Percentiles rank a stretch among this genome's conserved stretches.
phyloP scores from a whole-genome alignment of 345 rosid genomes.

The Theobroma cacao region DNA sequence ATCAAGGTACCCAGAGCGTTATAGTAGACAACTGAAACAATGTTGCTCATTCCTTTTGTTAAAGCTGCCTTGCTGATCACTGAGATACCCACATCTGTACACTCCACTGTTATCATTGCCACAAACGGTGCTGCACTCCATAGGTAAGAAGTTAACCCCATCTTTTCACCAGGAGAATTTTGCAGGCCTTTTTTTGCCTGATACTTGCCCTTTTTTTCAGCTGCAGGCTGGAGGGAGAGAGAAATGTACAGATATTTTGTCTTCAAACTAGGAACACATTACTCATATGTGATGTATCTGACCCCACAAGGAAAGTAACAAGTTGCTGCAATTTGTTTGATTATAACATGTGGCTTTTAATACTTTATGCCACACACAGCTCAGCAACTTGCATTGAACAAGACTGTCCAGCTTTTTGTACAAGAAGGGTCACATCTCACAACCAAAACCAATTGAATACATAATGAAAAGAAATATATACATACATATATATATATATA shows the following conservation, averaged over 20 bases:
- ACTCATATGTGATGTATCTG: background rate
- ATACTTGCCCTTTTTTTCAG: background rate
- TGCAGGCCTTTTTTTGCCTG: background rate
- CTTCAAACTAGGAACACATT: background rate
- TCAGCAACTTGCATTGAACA: background rate
- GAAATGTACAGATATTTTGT: background rate
- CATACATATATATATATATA: too few relatives aligned
- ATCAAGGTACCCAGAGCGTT: slow-evolving; percentile 44
- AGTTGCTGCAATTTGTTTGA: background rate
- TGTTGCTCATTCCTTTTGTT: slow-evolving; percentile 46
- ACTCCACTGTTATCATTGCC: slow-evolving; percentile 50
- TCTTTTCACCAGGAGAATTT: background rate
- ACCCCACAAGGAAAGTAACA: background rate
- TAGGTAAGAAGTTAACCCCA: slow-evolving; percentile 10
- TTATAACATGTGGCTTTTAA: background rate
- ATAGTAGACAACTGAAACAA: slow-evolving; percentile 48
- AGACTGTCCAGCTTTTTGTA: background rate
- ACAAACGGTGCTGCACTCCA: slow-evolving; percentile 26
- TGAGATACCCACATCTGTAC: slow-evolving; percentile 35
- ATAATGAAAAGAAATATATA: background rate
- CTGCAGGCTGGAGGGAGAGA: background rate
- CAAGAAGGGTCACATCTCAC: background rate
- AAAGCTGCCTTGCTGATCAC: slow-evolving; percentile 49
- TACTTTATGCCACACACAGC: background rate
- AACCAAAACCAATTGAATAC: background rate